Evolutionary conservation across 2,329 filamentous ascomycete genomes (phyloP).

Genomic region (Monosporascus sp.): DNA sequence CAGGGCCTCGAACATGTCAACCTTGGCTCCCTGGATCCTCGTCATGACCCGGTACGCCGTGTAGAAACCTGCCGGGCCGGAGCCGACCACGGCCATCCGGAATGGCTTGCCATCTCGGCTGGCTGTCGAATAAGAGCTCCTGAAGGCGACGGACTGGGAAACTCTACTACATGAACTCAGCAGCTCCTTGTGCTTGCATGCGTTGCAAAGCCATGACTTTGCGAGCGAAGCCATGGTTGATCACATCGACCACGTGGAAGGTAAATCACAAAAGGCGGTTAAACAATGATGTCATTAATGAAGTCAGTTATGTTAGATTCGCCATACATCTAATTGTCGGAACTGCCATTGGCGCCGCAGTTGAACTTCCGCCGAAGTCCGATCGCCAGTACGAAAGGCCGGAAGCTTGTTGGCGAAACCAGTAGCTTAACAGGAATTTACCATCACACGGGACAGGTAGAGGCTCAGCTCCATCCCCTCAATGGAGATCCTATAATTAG

Average conservation of each 20-base stretch:
- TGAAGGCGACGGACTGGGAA: slow-evolving; percentile 5
- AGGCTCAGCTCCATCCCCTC: too few relatives aligned
- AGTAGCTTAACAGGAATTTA: too few relatives aligned
- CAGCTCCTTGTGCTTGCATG: slow-evolving; percentile 17
- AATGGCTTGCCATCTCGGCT: slow-evolving; percentile 45
- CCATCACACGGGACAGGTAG: too few relatives aligned
- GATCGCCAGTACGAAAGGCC: not conserved
- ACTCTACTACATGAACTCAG: not conserved
- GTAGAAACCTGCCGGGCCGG: slow-evolving; percentile 94
- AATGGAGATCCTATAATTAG: too few relatives aligned
- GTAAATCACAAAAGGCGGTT: not conserved
- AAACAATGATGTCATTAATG: slow-evolving; percentile 1
- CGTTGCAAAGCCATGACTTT: slow-evolving; percentile 21
- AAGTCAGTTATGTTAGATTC: not conserved
- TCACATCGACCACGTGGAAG: too few relatives aligned
- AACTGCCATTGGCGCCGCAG: not conserved
- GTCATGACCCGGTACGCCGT: slow-evolving; percentile 80
- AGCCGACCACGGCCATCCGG: slow-evolving; percentile 83
- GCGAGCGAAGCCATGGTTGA: slow-evolving; percentile 16
- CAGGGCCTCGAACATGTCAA: slow-evolving; percentile 96
- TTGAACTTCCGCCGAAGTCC: not conserved
- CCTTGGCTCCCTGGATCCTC: slow-evolving; percentile 61
- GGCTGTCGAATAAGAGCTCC: slow-evolving; percentile 18
- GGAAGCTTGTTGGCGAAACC: too few relatives aligned
- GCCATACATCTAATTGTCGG: too few relatives aligned